Base-by-base conservation (phyloP, 164 flowering plant genomes). In the Warburgia ugandensis region DNA sequence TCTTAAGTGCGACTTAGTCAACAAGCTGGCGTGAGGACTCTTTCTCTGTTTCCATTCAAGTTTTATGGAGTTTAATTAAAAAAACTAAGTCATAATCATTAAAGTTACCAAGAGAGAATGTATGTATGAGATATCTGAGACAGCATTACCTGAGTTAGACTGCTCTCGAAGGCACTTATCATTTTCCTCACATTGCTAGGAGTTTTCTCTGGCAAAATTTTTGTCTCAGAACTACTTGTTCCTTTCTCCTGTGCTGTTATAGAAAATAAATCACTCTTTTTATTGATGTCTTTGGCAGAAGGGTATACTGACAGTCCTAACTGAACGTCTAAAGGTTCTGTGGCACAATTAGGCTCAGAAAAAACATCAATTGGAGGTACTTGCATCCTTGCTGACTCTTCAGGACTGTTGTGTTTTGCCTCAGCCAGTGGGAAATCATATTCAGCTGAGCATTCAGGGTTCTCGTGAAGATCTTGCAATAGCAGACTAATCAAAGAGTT, bases 141-240 rank as follows among this genome's bases (percentile, higher is more conserved):
- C 42, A 45, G 40, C 53, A n/a, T 50, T 76, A 87, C 92, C 96
- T 77, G 75, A 49, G 66, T 5, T 50, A 39, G 72, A 55, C 61
- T 69, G 64, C 48, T 63, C 65, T 87, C 92, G 43, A 87, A 80
- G 43, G 81, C 83, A 67, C 66, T 73, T n/a, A 82, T 75, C 78
- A 87, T 75, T 37, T 76, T 80, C 64, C 65, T 77, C 29, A 87
- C 80, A 62, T 55, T 75, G 67, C 77, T 82, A 6, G 76, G 73
- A 62, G 65, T 62, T 61, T 49, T 72, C 59, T 59, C 59, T 25
- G 57, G 9, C 11, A 61, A 48, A 28, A 45, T 50, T 58, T 59
- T 70, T 45, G 62, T 61, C 64, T 68, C 62, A 28, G 63, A n/a
- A 20, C 40, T 30, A 30, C 13, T 49, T 48, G 28, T 31, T 37